phyloP scores from a whole-genome alignment of 73 alveolate species.

The Paramecium sonneborni region DNA sequence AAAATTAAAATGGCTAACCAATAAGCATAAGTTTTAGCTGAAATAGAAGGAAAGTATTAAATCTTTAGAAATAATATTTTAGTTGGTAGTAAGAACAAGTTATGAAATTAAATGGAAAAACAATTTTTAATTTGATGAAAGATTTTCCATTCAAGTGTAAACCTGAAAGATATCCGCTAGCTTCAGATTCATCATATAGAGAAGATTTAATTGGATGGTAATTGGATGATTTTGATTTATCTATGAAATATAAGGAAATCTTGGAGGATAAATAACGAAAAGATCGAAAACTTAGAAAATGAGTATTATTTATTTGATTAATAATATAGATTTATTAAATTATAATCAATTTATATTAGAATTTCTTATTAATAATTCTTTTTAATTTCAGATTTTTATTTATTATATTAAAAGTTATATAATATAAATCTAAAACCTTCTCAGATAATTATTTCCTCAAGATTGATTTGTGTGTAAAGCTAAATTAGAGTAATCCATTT shows the following conservation, averaged over 20 bases:
- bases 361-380: no score
- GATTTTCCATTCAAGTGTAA: not conserved
- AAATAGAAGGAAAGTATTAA: conserved; percentile 22
- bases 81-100: conserved; percentile 21
- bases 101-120: not conserved
- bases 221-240: conserved; percentile 21
- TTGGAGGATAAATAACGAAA: conserved; percentile 17
- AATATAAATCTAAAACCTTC: not conserved
- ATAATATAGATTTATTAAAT: not conserved
- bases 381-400: no score
- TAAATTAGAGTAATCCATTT: conserved; percentile 39
- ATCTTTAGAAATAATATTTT: not conserved
- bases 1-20: not conserved
- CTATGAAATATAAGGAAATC: conserved; percentile 30
- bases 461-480: not conserved
- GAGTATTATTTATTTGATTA: not conserved
- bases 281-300: conserved; percentile 30
- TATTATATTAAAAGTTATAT: no score
- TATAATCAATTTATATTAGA: no score
- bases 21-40: not conserved
- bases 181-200: conserved; percentile 41
- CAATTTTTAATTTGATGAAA: not conserved
- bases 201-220: conserved; percentile 44
- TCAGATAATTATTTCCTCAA: not conserved
- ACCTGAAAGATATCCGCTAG: not conserved